Evolutionary conservation across 371 early-diverging fungal species (phyloP).

Genomic region (Mortierella sp.): DNA sequence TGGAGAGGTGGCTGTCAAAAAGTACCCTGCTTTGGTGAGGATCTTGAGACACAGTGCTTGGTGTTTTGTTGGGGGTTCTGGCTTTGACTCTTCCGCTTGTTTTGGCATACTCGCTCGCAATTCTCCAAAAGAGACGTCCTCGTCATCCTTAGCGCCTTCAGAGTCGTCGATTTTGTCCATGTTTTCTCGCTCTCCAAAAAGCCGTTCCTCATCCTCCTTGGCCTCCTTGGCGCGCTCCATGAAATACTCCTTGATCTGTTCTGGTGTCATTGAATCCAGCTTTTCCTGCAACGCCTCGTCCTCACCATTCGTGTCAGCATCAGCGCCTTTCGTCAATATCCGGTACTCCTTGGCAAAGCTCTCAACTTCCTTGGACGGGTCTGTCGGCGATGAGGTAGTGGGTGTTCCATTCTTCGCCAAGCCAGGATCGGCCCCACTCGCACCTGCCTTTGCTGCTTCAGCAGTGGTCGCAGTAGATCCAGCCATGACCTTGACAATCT

Average conservation of each 20-base stretch:
- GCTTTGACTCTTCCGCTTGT: slow-evolving; percentile 28
- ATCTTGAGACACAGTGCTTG: slow-evolving; percentile 49
- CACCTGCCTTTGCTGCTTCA: neutral
- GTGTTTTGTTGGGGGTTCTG: slow-evolving; percentile 38
- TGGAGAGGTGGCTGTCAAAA: slow-evolving; percentile 43
- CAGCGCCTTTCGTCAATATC: slow-evolving; percentile 11
- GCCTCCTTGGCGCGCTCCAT: slow-evolving; percentile 29
- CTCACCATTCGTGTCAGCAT: neutral
- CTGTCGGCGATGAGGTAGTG: neutral
- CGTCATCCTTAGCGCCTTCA: slow-evolving; percentile 7
- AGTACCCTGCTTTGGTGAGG: slow-evolving; percentile 52
- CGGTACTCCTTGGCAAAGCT: slow-evolving; percentile 36
- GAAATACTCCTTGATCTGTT: slow-evolving; percentile 45
- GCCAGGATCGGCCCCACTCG: neutral
- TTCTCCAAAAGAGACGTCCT: slow-evolving; percentile 34
- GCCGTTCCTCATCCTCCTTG: slow-evolving; percentile 24
- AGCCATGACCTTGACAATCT: slow-evolving; percentile 51
- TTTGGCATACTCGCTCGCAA: slow-evolving; percentile 29
- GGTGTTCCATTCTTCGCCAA: neutral
- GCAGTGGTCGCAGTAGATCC: neutral
- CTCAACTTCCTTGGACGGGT: slow-evolving; percentile 34
- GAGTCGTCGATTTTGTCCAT: neutral
- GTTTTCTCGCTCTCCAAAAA: slow-evolving; percentile 23
- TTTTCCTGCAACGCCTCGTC: slow-evolving; percentile 20
- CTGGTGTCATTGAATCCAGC: slow-evolving; percentile 40